Evolutionary conservation across 1,284 basidiomycete species (phyloP), one percentile per base, ranked within the genome.

Genomic region (Naganishia cerealis): DNA sequence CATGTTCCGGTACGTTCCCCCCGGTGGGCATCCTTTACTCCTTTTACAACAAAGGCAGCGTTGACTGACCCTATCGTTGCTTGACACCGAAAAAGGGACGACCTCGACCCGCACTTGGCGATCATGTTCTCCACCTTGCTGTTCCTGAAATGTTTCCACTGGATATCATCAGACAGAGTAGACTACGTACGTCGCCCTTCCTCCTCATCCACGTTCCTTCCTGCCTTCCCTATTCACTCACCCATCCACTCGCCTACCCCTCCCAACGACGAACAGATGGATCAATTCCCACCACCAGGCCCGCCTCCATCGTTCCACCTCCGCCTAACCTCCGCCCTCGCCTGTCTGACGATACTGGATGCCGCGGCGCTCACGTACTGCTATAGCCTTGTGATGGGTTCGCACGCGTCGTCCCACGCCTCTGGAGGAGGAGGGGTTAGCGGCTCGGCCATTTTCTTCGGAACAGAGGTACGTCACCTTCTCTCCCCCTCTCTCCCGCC

Each of bases 101-200:
- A 93, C 79, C 92, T 94, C 78, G 91, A 96, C 79, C 86, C 90
- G n/a, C 87, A 88, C 0, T 98, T 98, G 77, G 89, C 89, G 43
- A 82, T 94, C 72, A 91, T 97, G 86, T 98, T 97, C 77, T 89
- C 91, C 21, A 87, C 92, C 72, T 83, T 99, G 24, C 86, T 98
- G 16, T 95, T 97, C 75, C 86, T 98, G 74, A 98, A 98, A 79
- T 93, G 92, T 66, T 99, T 99, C 80, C 96, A 99, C 79, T 98
- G 94, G 94, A 86, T 99, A 39, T 87, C 93, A 68, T 87, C 88
- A 2, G 95, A 98, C 78, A 87, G 96, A 53, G 90, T 99, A 63
- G 96, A 99, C 85, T 94, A 91, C 85, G 94, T 94, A 73, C 72
- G 88, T 83, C 0, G n/a, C 12, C 5, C 15, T 26, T 24, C 7